Conservation (phyloP, 805 yeast genomes). For the Saccharomycopsis javanensis region DNA sequence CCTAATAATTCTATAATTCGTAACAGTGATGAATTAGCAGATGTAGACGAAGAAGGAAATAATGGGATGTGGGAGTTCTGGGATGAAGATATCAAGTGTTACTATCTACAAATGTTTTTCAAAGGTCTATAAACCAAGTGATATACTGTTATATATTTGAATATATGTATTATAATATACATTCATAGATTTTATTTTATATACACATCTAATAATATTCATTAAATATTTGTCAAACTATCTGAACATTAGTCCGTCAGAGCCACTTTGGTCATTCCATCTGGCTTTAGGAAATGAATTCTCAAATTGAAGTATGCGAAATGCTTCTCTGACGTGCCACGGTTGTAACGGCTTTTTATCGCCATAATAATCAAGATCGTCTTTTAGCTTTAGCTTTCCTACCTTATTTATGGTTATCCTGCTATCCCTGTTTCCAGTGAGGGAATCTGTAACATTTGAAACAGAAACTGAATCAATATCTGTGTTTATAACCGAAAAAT, state of each 20-base stretch:
- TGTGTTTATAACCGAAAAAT: too few relatives aligned
- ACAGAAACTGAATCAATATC: too few relatives aligned
- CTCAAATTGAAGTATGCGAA: constrained; percentile 13
- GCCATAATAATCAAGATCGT: background rate
- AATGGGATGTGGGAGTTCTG: constrained; percentile 53
- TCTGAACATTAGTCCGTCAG: constrained; percentile 16
- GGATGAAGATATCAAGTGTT: constrained; percentile 61
- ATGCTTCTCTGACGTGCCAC: constrained; percentile 18
- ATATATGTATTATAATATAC: background rate
- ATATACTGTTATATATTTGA: too few relatives aligned
- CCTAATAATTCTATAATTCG: constrained; percentile 41
- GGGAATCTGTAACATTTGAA: too few relatives aligned
- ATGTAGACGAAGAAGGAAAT: constrained; percentile 23
- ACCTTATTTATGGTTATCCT: too few relatives aligned
- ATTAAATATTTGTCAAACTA: background rate
- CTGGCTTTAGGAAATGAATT: constrained; percentile 13
- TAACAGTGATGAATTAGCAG: constrained; percentile 22
- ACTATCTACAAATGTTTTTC: constrained; percentile 63
- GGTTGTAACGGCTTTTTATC: constrained; percentile 12
- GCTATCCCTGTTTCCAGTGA: too few relatives aligned
- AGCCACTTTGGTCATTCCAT: constrained; percentile 18
- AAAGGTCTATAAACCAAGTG: constrained; percentile 6
- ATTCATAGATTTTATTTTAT: too few relatives aligned
- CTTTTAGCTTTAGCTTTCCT: background rate
- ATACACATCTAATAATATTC: background rate